Evolutionary conservation across 495 filamentous ascomycete genomes (phyloP).

Genomic region (Daldinia childiae): DNA sequence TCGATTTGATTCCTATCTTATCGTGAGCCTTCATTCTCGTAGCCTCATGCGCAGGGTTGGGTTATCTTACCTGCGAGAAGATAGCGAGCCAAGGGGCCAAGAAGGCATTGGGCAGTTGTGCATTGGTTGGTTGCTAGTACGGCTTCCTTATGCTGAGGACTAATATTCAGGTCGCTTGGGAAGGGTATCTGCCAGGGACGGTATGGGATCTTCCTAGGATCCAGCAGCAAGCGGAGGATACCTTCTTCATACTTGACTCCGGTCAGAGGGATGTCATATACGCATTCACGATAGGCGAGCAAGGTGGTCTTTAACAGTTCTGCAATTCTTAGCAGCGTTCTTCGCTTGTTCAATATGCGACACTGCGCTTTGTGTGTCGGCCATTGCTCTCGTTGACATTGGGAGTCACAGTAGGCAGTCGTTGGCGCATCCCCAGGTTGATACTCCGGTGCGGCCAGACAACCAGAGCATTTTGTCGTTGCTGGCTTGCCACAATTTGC

Average conservation of each 20-base stretch:
- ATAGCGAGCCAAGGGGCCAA: background rate
- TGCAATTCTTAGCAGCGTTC: background rate
- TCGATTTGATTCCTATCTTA: background rate
- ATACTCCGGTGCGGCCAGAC: background rate
- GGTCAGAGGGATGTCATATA: background rate
- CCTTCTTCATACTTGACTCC: background rate
- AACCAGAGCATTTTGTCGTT: background rate
- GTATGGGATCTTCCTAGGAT: background rate
- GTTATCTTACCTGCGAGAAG: background rate
- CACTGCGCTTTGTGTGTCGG: background rate
- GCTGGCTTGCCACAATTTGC: constrained; percentile 2
- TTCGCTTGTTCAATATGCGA: background rate
- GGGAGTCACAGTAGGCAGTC: background rate
- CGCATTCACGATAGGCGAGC: constrained; percentile 1
- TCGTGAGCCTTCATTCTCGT: background rate
- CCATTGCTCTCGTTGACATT: background rate
- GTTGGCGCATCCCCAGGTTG: background rate
- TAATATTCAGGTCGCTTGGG: background rate
- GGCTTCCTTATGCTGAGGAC: background rate
- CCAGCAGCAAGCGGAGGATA: background rate
- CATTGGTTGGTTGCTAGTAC: background rate
- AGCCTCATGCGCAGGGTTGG: background rate
- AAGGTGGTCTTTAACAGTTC: background rate
- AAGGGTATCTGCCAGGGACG: background rate
- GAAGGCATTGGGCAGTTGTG: background rate